Conservation (phyloP, 2,329 filamentous ascomycete species). For the Penicillium sp. region DNA sequence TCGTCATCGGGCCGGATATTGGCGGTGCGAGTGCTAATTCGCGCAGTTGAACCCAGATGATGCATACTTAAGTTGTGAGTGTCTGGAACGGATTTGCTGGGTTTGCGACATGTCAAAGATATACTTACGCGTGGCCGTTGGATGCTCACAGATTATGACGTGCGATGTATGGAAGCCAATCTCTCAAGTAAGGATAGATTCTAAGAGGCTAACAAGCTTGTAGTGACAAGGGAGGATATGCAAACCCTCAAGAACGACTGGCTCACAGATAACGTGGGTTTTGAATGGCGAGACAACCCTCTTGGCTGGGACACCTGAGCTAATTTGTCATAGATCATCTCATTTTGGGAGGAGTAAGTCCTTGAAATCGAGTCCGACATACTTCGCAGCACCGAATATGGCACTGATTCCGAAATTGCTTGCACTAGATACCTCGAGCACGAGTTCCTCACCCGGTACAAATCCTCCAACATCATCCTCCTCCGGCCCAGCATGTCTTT, state of each 20-base stretch:
- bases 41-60: constrained; percentile 59
- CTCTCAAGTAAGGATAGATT: background rate
- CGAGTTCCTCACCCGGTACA: constrained; percentile 77
- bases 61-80: constrained; percentile 69
- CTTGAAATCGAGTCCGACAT: background rate
- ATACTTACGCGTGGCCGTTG: constrained; percentile 14
- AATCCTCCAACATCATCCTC: constrained; percentile 81
- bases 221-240: constrained; percentile 86
- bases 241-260: constrained; percentile 87
- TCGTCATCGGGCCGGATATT: background rate
- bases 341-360: constrained; percentile 92
- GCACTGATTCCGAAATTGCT: constrained; percentile 9
- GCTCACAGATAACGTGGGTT: constrained; percentile 87
- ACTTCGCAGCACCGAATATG: background rate
- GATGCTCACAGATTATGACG: constrained; percentile 57
- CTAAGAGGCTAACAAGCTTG: constrained; percentile 13
- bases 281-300: constrained; percentile 3
- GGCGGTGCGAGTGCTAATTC: constrained; percentile 19
- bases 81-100: background rate
- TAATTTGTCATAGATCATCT: constrained; percentile 67
- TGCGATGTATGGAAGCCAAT: constrained; percentile 54
- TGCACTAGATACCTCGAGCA: constrained; percentile 71
- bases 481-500: constrained; percentile 91
- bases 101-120: background rate
- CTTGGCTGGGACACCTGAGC: constrained; percentile 19